Conservation (phyloP, 2,329 filamentous ascomycete genomes). For the Microdochium nivale region DNA sequence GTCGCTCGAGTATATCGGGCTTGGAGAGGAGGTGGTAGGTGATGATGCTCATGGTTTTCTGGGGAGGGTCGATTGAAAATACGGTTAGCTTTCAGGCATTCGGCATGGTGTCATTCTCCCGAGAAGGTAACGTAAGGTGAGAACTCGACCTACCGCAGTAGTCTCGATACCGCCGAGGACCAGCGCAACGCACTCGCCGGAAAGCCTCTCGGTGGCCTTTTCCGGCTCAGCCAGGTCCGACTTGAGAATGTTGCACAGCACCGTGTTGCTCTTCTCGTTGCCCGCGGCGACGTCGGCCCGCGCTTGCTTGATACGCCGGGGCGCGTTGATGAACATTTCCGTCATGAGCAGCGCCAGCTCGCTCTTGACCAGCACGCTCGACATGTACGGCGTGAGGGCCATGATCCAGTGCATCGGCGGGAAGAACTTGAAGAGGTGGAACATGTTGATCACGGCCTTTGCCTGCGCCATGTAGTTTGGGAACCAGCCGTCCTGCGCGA, state of each 20-base stretch:
- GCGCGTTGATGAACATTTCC: conserved; percentile 8
- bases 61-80: neutral
- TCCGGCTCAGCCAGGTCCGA: conserved; percentile 22
- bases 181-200: conserved; percentile 28
- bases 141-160: conserved; percentile 16
- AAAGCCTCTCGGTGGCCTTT: conserved; percentile 23
- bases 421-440: neutral
- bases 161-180: conserved; percentile 30
- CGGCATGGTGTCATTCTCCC: neutral
- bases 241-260: conserved; percentile 12
- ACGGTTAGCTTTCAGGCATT: neutral
- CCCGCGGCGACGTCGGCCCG: conserved; percentile 16
- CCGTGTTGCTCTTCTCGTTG: conserved; percentile 20
- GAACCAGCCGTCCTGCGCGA: neutral
- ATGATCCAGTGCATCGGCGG: neutral
- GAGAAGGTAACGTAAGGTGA: neutral
- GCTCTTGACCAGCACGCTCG: neutral
- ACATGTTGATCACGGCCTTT: neutral
- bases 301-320: conserved; percentile 19
- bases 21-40: conserved; percentile 25
- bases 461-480: neutral
- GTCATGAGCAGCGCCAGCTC: neutral
- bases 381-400: neutral
- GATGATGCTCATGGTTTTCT: conserved; percentile 8
- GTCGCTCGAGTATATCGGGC: conserved; percentile 14